These are phyloP conservation scores for Hypomontagnella monticulosa DNA, from an alignment of 495 filamentous ascomycete species.

Conservation along the genomic window DNA sequence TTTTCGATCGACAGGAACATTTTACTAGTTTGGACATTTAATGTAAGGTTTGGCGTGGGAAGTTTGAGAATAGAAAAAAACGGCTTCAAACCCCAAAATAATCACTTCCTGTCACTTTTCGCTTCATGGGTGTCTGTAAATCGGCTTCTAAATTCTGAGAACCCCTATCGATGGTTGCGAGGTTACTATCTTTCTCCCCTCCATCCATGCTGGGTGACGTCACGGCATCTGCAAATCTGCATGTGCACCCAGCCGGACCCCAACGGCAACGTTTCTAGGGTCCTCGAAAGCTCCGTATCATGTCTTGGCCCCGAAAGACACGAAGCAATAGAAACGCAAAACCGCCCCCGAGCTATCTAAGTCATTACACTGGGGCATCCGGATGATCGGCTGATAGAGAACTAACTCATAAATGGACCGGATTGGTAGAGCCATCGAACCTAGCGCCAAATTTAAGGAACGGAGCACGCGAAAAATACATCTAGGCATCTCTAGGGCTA, in stretches of 20 bases:
- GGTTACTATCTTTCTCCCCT: conserved; percentile 10
- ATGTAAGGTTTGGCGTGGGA: conserved; percentile 27
- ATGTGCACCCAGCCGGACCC: conserved; percentile 41
- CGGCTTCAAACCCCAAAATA: no score
- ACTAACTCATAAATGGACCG: conserved; percentile 23
- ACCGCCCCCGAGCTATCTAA: background rate
- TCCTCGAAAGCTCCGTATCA: conserved; percentile 15
- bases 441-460: conserved; percentile 31
- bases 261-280: conserved; percentile 28
- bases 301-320: conserved; percentile 19
- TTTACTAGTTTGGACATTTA: background rate
- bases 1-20: conserved; percentile 5
- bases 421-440: conserved; percentile 35
- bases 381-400: conserved; percentile 35
- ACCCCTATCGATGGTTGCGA: conserved; percentile 32
- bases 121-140: background rate
- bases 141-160: conserved; percentile 3
- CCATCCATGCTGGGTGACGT: conserved; percentile 35
- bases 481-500: background rate
- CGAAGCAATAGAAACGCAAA: conserved; percentile 20
- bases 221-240: conserved; percentile 41
- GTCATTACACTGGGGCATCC: conserved; percentile 3
- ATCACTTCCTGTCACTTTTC: background rate
- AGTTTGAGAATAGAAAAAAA: background rate
- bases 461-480: conserved; percentile 29